Evolutionary conservation across 176 grass and related monocot species (phyloP).

Genomic region (Thalia dealbata): DNA sequence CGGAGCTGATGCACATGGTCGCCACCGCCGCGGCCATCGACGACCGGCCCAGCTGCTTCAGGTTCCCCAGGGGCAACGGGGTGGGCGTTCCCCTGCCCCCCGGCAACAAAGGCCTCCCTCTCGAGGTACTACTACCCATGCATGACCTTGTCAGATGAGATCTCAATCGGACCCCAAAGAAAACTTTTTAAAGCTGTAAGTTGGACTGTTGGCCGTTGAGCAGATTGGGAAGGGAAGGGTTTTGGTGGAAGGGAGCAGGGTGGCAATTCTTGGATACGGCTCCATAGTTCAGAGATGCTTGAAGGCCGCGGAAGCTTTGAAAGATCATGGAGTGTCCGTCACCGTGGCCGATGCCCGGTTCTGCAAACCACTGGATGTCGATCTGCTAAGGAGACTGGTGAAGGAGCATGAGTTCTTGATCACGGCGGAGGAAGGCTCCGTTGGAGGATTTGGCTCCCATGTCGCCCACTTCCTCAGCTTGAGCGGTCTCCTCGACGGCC

Average conservation of each 20-base stretch:
- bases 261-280: constrained; percentile 71
- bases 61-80: constrained; percentile 76
- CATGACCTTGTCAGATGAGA: too few relatives aligned
- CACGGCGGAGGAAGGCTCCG: constrained; percentile 69
- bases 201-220: background rate
- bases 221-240: constrained; percentile 65
- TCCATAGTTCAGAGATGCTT: constrained; percentile 67
- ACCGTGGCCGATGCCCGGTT: constrained; percentile 73
- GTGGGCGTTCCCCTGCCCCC: constrained; percentile 43
- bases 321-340: constrained; percentile 46
- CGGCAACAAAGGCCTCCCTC: constrained; percentile 37
- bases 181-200: too few relatives aligned
- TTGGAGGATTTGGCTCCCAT: constrained; percentile 75
- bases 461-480: constrained; percentile 71
- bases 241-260: constrained; percentile 45
- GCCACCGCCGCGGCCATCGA: constrained; percentile 77
- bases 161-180: too few relatives aligned
- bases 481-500: constrained; percentile 61
- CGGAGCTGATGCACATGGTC: constrained; percentile 88
- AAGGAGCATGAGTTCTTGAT: constrained; percentile 68
- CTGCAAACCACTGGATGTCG: constrained; percentile 84
- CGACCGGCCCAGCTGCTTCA: constrained; percentile 65
- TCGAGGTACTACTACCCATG: constrained; percentile 27
- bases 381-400: constrained; percentile 41
- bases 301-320: constrained; percentile 44